phyloP scores from a whole-genome alignment of 345 rosid species.

The Dipteronia sinensis region DNA sequence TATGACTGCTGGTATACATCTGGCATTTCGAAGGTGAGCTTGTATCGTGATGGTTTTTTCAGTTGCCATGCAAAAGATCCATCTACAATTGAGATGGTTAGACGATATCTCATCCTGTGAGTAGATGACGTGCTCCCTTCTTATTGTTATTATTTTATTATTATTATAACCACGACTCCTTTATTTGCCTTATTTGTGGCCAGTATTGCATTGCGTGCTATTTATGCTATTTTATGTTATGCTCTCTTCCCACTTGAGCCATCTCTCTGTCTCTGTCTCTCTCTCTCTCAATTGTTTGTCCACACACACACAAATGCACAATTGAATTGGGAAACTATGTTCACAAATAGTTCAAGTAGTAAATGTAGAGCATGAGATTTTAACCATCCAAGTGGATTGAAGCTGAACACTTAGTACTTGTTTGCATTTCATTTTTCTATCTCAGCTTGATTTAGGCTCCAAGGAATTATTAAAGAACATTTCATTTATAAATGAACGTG shows the following conservation, averaged over 20 bases:
- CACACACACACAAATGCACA: background rate
- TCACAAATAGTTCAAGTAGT: background rate
- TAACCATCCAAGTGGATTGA: background rate
- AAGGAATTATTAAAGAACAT: background rate
- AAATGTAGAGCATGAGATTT: background rate
- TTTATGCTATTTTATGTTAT: background rate
- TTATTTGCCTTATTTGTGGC: background rate
- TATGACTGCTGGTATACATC: conserved; percentile 87
- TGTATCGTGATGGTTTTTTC: conserved; percentile 65
- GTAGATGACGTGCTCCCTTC: conserved; percentile 28
- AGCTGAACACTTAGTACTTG: background rate
- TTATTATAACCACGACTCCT: background rate
- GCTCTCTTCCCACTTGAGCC: background rate
- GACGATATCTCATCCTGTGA: conserved; percentile 60
- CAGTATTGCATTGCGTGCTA: background rate
- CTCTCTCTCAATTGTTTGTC: background rate
- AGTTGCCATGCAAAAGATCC: conserved; percentile 73
- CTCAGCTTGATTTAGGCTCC: background rate
- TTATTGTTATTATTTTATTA: background rate
- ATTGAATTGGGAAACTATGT: background rate
- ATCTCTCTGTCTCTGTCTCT: too few species aligned
- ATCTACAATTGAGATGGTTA: conserved; percentile 55
- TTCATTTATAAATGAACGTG: background rate
- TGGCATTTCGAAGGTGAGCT: conserved; percentile 66
- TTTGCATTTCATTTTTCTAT: background rate